Evolutionary conservation across 2,329 filamentous ascomycete species (phyloP), one percentile per base, ranked within the genome.

Genomic region (Neonectria punicea): DNA sequence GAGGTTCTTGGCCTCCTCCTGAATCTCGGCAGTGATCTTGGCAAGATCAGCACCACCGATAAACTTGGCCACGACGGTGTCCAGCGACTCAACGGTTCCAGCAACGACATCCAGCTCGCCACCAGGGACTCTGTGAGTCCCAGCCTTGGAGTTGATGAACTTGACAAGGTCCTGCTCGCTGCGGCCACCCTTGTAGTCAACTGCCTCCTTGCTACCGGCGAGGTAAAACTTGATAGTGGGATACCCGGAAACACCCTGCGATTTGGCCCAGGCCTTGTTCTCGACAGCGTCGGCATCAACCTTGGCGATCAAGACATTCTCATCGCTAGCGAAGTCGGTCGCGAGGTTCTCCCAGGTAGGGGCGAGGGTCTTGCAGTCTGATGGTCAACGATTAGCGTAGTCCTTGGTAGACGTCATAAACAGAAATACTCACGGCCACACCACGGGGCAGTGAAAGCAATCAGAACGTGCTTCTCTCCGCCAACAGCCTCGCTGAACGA

Each of bases 221-320:
- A 93, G 88, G 88, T 98, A 99, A 88, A 91, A 99, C 85, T 97
- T 97, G 85, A 99, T 97, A 68, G 96, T 99, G 54, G 96, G 96
- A 86, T 97, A 99, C 39, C 92, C 93, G 60, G 87, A 87, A 72
- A 99, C 89, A 66, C 90, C 93, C 77, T 96, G 90, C 56, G 90
- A 89, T 77, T 89, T 81, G 56, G 94, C 91, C 54, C 90, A 89
- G 49, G 87, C 87, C 83, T 97, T 98, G 80, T 91, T 89, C 80
- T 93, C 93, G 74, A 93, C 90, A 32, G 92, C 89, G 82, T 99
- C 95, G 76, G 93, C 94, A 78, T 99, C 95, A 67, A 99, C 92
- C 85, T 99, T 98, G 80, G 94, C 96, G 76, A 99, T 90, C 49
- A 97, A 78, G 68, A 99, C 93, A 70, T 87, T 85, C 65, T 89